A percentile compares a stretch with the other conserved stretches of the same genome.
phyloP scores from a whole-genome alignment of 108 stramenopile genomes.

The Chaetoceros tenuissimus region DNA sequence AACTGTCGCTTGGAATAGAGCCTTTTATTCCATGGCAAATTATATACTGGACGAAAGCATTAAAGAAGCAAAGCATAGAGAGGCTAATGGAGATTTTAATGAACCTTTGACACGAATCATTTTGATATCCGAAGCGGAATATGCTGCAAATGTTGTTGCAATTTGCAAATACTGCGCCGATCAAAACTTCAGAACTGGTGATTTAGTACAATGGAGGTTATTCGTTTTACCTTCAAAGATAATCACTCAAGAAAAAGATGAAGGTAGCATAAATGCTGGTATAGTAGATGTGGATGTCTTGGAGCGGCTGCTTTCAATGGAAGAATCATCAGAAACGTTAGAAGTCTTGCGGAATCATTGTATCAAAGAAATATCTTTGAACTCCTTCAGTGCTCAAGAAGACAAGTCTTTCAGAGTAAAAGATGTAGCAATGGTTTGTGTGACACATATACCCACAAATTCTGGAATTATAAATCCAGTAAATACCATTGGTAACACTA shows the following conservation, averaged over 20 bases:
- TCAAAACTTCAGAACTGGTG: too few species aligned
- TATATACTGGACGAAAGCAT: conserved; percentile 2
- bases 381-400: too few species aligned
- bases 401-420: too few species aligned
- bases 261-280: conserved; percentile 21
- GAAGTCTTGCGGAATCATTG: too few species aligned
- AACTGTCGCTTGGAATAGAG: conserved; percentile 69
- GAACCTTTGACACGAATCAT: conserved; percentile 22
- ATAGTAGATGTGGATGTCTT: conserved; percentile 46
- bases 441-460: conserved; percentile 79
- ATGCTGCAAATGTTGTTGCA: conserved; percentile 80
- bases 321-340: too few species aligned
- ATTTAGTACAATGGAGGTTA: conserved; percentile 35
- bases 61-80: not conserved
- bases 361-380: too few species aligned
- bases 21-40: conserved; percentile 65
- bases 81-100: not conserved
- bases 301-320: conserved; percentile 42
- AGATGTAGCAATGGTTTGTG: conserved; percentile 54
- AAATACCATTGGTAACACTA: conserved; percentile 35
- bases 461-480: conserved; percentile 73
- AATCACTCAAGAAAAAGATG: not conserved
- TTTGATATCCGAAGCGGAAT: conserved; percentile 60
- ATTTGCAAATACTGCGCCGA: conserved; percentile 48
- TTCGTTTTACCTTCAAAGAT: conserved; percentile 37